Conservation (phyloP, 805 yeast species). For the Cyberlindnera suaveolens region DNA sequence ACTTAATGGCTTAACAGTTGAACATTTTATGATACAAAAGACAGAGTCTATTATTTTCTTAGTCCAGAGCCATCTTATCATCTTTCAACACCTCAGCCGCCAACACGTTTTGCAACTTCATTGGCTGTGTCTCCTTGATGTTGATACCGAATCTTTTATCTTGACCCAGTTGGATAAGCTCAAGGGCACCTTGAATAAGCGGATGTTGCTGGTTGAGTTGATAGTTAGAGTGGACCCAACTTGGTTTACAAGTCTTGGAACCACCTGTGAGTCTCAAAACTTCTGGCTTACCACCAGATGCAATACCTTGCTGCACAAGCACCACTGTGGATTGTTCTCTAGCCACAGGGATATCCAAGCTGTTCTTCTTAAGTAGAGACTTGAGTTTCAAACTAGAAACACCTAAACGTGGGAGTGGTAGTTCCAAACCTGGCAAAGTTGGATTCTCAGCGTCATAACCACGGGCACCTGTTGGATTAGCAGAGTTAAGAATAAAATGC, state of each 20-base stretch:
- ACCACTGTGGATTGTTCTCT: conserved; percentile 77
- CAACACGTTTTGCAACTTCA: conserved; percentile 29
- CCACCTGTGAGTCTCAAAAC: conserved; percentile 82
- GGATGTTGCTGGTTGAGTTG: conserved; percentile 47
- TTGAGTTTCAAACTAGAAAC: conserved; percentile 63
- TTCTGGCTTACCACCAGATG: conserved; percentile 41
- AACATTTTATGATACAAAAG: not conserved
- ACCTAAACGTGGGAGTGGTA: conserved; percentile 71
- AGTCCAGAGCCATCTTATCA: conserved; percentile 16
- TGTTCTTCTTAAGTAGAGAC: conserved; percentile 47
- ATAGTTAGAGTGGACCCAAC: conserved; percentile 82
- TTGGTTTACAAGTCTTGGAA: conserved; percentile 55
- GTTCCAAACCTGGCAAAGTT: conserved; percentile 64
- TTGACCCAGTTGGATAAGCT: conserved; percentile 52
- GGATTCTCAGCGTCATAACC: conserved; percentile 66
- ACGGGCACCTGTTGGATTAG: conserved; percentile 60
- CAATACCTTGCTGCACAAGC: conserved; percentile 39
- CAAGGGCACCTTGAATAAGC: conserved; percentile 39
- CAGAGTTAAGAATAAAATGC: conserved; percentile 51
- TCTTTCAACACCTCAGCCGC: not conserved
- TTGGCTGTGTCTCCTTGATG: conserved; percentile 57
- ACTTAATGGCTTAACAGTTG: not conserved
- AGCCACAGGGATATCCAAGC: conserved; percentile 54
- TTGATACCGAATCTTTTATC: conserved; percentile 66
- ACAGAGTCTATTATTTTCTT: not conserved